phyloP scores from a whole-genome alignment of 768 basidiomycete genomes.

The Suillus placidus region DNA sequence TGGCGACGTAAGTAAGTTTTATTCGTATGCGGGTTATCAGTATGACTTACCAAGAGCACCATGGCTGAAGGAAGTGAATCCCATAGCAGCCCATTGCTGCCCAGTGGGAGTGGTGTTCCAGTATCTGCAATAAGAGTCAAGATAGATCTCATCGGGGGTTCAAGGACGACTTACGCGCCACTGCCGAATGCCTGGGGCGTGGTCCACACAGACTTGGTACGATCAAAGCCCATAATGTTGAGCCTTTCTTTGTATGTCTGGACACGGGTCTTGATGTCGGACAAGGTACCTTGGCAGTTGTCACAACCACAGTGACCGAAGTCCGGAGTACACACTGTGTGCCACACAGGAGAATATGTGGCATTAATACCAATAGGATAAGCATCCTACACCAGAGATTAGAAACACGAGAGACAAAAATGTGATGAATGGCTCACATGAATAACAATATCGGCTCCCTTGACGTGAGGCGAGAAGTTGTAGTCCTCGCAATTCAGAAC shows the following conservation, averaged over 20 bases:
- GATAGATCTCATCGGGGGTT: background rate
- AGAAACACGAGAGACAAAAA: background rate
- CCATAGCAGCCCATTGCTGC: conserved; percentile 28
- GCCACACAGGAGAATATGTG: conserved; percentile 61
- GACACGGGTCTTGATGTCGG: conserved; percentile 67
- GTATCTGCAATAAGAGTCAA: conserved; percentile 23
- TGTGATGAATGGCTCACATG: conserved; percentile 59
- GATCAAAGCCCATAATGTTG: conserved; percentile 63
- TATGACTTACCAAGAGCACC: conserved; percentile 25
- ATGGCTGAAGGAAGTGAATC: conserved; percentile 28
- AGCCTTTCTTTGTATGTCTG: conserved; percentile 65
- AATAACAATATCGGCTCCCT: conserved; percentile 70
- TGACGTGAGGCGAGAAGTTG: conserved; percentile 57
- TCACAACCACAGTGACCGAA: conserved; percentile 80
- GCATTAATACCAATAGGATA: conserved; percentile 55
- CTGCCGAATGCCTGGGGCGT: conserved; percentile 80
- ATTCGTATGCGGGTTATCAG: background rate
- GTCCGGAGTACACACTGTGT: conserved; percentile 60
- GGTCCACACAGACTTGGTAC: conserved; percentile 72
- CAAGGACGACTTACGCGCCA: conserved; percentile 29
- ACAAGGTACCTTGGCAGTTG: conserved; percentile 62
- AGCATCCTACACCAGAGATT: conserved; percentile 18
- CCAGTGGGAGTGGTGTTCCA: conserved; percentile 35
- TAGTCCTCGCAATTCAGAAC: conserved; percentile 63
- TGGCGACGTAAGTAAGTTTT: conserved; percentile 10